A percentile compares a stretch with the other conserved stretches of the same genome.
Evolutionary conservation across 2,329 filamentous ascomycete genomes (phyloP).

Genomic region (Phyllosticta paracitricarpa): DNA sequence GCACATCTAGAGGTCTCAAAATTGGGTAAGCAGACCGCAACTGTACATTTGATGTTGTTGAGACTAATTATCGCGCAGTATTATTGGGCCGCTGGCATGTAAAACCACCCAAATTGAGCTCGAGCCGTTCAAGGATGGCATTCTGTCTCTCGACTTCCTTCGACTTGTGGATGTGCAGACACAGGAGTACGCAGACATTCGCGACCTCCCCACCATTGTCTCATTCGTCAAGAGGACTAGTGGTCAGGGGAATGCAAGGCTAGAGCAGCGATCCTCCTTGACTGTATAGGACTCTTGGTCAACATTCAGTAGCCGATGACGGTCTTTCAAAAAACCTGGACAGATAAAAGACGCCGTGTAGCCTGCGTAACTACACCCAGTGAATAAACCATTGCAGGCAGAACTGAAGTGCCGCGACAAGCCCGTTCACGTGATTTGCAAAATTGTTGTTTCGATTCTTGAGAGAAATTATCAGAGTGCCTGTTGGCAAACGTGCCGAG

Average conservation of each 20-base stretch:
- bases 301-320: neutral
- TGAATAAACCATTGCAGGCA: no score
- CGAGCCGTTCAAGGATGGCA: constrained; percentile 54
- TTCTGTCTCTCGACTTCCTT: constrained; percentile 61
- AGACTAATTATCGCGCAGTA: constrained; percentile 29
- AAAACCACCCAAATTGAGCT: constrained; percentile 66
- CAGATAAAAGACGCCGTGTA: no score
- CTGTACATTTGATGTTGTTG: neutral
- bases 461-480: no score
- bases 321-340: no score
- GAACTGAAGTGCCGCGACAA: no score
- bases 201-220: constrained; percentile 61
- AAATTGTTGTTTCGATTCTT: no score
- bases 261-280: neutral
- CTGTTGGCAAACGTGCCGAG: no score
- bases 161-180: constrained; percentile 63
- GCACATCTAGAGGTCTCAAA: constrained; percentile 62
- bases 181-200: constrained; percentile 68
- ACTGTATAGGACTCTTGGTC: neutral
- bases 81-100: constrained; percentile 60
- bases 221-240: constrained; percentile 11
- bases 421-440: no score
- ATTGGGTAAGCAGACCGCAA: constrained; percentile 46
- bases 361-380: no score
- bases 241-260: neutral